Conservation (phyloP, 495 filamentous ascomycete species). For the Bacidia gigantensis region DNA sequence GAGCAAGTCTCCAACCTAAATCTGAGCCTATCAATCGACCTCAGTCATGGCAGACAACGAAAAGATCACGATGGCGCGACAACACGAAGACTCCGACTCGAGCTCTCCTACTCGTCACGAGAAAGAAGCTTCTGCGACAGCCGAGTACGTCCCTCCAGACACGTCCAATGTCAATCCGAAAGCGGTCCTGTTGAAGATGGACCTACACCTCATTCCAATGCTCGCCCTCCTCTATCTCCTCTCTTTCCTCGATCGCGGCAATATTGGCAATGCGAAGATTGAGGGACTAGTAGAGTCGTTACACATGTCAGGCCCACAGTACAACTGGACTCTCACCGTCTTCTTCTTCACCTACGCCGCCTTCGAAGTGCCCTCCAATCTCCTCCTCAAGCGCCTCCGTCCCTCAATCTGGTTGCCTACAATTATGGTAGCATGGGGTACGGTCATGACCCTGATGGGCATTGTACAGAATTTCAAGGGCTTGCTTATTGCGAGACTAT, state of each 20-base stretch:
- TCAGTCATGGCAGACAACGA: not conserved
- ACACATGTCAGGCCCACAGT: slow-evolving; percentile 39
- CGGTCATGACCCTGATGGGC: slow-evolving; percentile 21
- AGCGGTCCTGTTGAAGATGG: slow-evolving; percentile 25
- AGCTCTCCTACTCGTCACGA: not conserved
- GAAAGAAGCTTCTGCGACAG: not conserved
- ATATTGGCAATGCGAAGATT: slow-evolving; percentile 50
- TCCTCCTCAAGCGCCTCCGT: slow-evolving; percentile 49
- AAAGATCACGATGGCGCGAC: not conserved
- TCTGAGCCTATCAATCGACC: not conserved
- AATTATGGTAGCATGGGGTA: slow-evolving; percentile 44
- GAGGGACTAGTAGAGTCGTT: slow-evolving; percentile 47
- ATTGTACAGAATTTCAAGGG: slow-evolving; percentile 43
- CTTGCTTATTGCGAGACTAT: slow-evolving; percentile 39
- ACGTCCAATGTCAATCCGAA: not conserved
- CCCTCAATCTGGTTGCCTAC: slow-evolving; percentile 43
- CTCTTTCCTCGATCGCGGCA: slow-evolving; percentile 37
- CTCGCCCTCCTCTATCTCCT: slow-evolving; percentile 28
- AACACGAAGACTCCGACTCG: not conserved
- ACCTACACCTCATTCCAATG: slow-evolving; percentile 29
- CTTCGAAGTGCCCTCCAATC: slow-evolving; percentile 51
- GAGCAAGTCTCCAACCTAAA: not conserved
- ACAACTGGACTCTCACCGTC: slow-evolving; percentile 47
- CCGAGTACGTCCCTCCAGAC: not conserved
- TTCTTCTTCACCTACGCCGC: slow-evolving; percentile 56